These are phyloP conservation scores for Microcyclospora pomicola DNA, from an alignment of 2,329 filamentous ascomycete species.

Conservation along the genomic window DNA sequence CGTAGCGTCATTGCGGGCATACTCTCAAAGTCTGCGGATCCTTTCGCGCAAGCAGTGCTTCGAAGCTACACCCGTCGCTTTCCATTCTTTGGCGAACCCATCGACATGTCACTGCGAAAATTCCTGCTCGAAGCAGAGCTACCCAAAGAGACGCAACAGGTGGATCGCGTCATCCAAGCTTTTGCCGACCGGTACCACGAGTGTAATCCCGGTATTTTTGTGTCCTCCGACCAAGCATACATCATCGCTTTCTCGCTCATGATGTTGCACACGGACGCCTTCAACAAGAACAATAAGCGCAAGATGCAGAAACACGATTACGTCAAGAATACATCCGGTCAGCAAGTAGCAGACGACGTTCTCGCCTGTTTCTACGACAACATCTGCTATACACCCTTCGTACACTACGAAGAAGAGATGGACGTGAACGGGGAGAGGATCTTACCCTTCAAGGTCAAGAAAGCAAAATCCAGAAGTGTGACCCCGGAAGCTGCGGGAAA, in stretches of 20 bases:
- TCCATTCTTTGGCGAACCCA: constrained; percentile 87
- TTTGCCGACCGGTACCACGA: constrained; percentile 97
- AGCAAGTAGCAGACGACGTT: constrained; percentile 86
- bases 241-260: constrained; percentile 95
- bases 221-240: constrained; percentile 85
- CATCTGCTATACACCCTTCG: constrained; percentile 94
- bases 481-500: constrained; percentile 50
- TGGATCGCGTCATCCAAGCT: constrained; percentile 82
- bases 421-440: constrained; percentile 65
- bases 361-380: constrained; percentile 97
- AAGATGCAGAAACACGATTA: constrained; percentile 98
- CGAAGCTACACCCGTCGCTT: constrained; percentile 94
- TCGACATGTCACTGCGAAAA: constrained; percentile 95
- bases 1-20: constrained; percentile 73
- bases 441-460: constrained; percentile 56
- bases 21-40: constrained; percentile 72
- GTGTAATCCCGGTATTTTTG: constrained; percentile 93
- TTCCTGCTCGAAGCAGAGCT: constrained; percentile 92
- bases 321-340: constrained; percentile 81
- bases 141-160: constrained; percentile 95
- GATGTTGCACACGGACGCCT: constrained; percentile 95
- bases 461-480: constrained; percentile 51
- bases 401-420: constrained; percentile 88
- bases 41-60: constrained; percentile 69
- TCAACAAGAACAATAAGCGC: constrained; percentile 99